Base-by-base conservation (phyloP, 257 asterid species). In the Nicotiana obtusifolia region DNA sequence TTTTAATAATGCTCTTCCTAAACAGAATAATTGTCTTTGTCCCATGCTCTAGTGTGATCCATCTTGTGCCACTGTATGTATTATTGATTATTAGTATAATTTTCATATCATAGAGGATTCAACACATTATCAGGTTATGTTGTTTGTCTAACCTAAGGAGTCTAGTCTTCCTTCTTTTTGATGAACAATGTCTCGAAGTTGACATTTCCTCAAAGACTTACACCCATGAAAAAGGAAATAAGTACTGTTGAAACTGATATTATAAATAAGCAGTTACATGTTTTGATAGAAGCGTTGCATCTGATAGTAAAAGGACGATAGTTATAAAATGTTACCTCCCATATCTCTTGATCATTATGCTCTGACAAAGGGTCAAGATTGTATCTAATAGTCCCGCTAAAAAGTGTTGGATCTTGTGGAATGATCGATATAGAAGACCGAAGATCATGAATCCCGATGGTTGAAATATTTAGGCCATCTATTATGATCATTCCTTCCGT, bases 41-140 rank as follows among this genome's bases (percentile, higher is more conserved):
- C 90, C 90, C 90, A 85, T 87, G 81, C 90, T 87, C 88, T 88
- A 87, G 6, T 87, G 85, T 78, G 86, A 73, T 81, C 88, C 90
- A 64, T 87, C 88, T 68, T 85, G 77, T 22, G 81, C 69, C 7
- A 87, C 88, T 84, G 52, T 67, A 62, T 15, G 16, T 64, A 22
- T 8, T 47, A 24, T 2, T 24, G 60, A 73, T 44, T 13, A 62
- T 73, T 37, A 33, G 41, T 33, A 33, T 54, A 54, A 54, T 54
- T 15, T 54, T 54, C 60, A 15, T 54, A 4, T 15, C 62, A 56
- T 56, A 24, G 16, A 47, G 9, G 37, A 22, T 41, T 66, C 9
- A 35, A 53, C 20, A 16, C 13, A 7, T 69, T 0, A 8, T 65
- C 24, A 19, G 28, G 60, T 10, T 17, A 31, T 31, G 26, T 53